phyloP scores from a whole-genome alignment of 805 yeast species.

The Candida dajiaensis region DNA sequence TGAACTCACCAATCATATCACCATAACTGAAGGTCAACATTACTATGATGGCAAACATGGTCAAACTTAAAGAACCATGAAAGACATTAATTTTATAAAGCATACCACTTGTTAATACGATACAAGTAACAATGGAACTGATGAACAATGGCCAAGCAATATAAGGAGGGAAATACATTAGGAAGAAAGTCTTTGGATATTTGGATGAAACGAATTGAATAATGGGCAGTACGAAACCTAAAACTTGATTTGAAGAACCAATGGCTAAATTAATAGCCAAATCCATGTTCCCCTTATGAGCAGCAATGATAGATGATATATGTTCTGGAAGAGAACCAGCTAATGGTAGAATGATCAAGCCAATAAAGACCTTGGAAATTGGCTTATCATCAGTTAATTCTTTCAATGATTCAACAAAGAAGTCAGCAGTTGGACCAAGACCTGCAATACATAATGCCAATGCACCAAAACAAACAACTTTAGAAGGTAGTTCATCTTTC shows the following conservation, averaged over 20 bases:
- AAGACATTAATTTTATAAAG: slow-evolving; percentile 5
- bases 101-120: slow-evolving; percentile 3
- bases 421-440: slow-evolving; percentile 18
- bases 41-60: slow-evolving; percentile 2
- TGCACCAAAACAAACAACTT: slow-evolving; percentile 18
- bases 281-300: slow-evolving; percentile 20
- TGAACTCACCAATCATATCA: neutral
- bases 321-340: slow-evolving; percentile 23
- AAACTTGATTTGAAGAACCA: slow-evolving; percentile 18
- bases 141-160: slow-evolving; percentile 4
- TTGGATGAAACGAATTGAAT: slow-evolving; percentile 19
- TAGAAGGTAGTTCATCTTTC: slow-evolving; percentile 11
- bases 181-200: slow-evolving; percentile 16
- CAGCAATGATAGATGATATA: slow-evolving; percentile 16
- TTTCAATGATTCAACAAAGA: slow-evolving; percentile 20
- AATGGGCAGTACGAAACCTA: slow-evolving; percentile 20
- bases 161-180: slow-evolving; percentile 9
- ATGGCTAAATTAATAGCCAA: slow-evolving; percentile 15
- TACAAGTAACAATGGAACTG: slow-evolving; percentile 2
- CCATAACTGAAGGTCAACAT: neutral
- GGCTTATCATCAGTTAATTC: slow-evolving; percentile 15
- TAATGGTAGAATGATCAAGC: slow-evolving; percentile 19
- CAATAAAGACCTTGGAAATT: slow-evolving; percentile 20
- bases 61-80: slow-evolving; percentile 2
- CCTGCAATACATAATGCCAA: slow-evolving; percentile 18